Base-by-base conservation (phyloP, 2,329 filamentous ascomycete species). In the Diaporthe vexans region DNA sequence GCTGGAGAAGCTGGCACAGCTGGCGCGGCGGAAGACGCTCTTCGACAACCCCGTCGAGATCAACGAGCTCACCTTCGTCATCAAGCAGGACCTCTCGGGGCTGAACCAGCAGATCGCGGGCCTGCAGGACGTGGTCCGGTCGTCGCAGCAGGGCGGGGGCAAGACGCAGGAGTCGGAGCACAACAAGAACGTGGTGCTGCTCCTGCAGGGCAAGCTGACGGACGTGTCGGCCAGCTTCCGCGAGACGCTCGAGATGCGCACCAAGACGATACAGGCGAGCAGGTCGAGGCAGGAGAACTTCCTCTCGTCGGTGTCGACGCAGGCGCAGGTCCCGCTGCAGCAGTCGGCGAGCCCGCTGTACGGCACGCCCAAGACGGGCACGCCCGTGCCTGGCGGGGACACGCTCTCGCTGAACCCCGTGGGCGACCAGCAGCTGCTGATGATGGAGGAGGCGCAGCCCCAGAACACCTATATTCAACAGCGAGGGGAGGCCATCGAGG, bases 11-110 rank as follows among this genome's bases (percentile, higher is more conserved):
- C 86, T 99, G 77, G 96, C 95, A 75, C 94, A 98, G 83, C 86
- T 99, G 81, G 97, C 97, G n/a, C 96, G 95, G 84, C 92, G 96
- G 80, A 97, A 98, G 85, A 98, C 97, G 13, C 91, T 99, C 57
- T 99, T 99, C 82, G 97, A 99, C 83, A 97, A 99, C 86, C 95
- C 97, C 0, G 94, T 98, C 72, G 97, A 99, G 85, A 98, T 98
- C 83, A 97, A 97, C 83, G 95, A 98, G 84, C 91, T 98, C 82
- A 98, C 95, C 10, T 98, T 95, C 81, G 94, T 98, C 81, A 98
- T 98, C 88, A 98, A 98, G 86, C 96, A 98, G 87, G 96, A 98
- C 81, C 90, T 98, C 70, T 94, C 95, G 1, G 91, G 87, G 13
- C 83, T 91, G 29, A 98, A 98, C 84, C 92, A 95, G 78, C 94